A percentile compares a stretch with the other conserved stretches of the same genome.
phyloP scores from a whole-genome alignment of 176 grass and related monocot genomes.

The Avena sativa region DNA sequence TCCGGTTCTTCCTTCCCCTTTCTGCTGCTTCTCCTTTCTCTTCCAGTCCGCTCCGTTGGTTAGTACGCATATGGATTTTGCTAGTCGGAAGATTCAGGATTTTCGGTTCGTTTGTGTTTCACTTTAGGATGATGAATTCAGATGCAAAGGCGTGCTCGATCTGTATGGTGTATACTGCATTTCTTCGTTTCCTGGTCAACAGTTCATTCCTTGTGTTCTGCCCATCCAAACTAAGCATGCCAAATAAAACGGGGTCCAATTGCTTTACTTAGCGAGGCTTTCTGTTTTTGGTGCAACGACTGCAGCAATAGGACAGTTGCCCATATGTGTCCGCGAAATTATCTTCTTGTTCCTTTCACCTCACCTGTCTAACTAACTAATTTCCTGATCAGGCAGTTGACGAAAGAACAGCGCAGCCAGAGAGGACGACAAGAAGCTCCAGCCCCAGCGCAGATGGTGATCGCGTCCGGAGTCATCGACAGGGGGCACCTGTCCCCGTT shows the following conservation, averaged over 20 bases:
- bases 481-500: slow-evolving; percentile 48
- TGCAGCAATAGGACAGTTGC: not conserved
- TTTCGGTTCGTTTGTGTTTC: too few relatives aligned
- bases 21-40: too few relatives aligned
- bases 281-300: not conserved
- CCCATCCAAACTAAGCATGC: not conserved
- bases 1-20: not conserved
- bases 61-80: too few relatives aligned
- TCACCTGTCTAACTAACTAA: slow-evolving; percentile 8
- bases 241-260: not conserved
- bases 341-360: not conserved
- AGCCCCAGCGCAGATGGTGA: slow-evolving; percentile 45
- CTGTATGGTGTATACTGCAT: too few relatives aligned
- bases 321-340: not conserved
- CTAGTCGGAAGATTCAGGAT: too few relatives aligned
- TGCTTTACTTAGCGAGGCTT: not conserved
- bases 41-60: too few relatives aligned
- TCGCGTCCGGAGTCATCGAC: slow-evolving; percentile 56
- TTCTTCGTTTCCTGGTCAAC: too few relatives aligned
- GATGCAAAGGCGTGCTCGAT: too few relatives aligned
- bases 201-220: not conserved
- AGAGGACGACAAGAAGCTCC: not conserved
- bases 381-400: slow-evolving; percentile 32
- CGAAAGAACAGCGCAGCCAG: not conserved
- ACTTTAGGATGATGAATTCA: too few relatives aligned